These are phyloP conservation scores for Murraya koenigii DNA, from an alignment of 345 rosid species.

Conservation along the genomic window DNA sequence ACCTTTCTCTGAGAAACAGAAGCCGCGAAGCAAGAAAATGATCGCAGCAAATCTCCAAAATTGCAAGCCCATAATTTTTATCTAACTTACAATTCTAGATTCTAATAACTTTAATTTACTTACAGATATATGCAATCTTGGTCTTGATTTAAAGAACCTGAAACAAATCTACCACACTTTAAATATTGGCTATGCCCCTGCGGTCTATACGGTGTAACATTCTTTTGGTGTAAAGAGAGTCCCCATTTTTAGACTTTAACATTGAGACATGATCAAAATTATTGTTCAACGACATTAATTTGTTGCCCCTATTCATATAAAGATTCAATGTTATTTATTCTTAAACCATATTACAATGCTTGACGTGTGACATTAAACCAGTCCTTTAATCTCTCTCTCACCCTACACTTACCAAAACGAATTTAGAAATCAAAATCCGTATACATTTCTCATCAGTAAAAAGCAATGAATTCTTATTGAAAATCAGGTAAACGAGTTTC, in stretches of 20 bases:
- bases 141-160: neutral
- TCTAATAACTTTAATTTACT: neutral
- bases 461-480: neutral
- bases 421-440: neutral
- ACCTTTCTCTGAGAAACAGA: constrained; percentile 48
- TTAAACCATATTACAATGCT: neutral
- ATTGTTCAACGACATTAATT: constrained; percentile 22
- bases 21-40: constrained; percentile 28
- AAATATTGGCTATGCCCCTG: constrained; percentile 1
- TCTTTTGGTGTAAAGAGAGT: constrained; percentile 35
- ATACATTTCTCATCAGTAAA: neutral
- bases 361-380: constrained; percentile 11
- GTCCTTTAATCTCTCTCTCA: neutral
- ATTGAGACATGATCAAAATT: neutral
- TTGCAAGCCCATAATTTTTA: constrained; percentile 12
- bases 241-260: neutral
- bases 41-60: constrained; percentile 10
- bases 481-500: neutral
- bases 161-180: constrained; percentile 12
- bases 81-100: neutral
- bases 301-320: constrained; percentile 14
- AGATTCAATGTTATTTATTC: constrained; percentile 8
- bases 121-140: neutral
- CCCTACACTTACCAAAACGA: neutral
- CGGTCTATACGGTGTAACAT: constrained; percentile 8